Evolutionary conservation across 108 stramenopile species (phyloP).

Genomic region (Cyclotella distinguenda): DNA sequence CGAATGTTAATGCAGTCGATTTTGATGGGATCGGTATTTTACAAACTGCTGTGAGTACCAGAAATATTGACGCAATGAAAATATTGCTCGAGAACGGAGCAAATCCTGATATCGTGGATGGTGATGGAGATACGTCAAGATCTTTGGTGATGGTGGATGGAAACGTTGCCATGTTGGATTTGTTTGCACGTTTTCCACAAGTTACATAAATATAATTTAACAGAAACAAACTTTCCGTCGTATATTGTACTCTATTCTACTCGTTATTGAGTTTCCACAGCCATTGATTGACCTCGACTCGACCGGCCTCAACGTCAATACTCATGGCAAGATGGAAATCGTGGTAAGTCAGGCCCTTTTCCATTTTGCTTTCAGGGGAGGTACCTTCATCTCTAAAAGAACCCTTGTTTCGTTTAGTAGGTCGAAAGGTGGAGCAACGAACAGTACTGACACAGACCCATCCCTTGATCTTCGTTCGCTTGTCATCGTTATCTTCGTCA

Average conservation of each 20-base stretch:
- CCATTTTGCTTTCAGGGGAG: neutral
- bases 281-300: slow-evolving; percentile 14
- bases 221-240: neutral
- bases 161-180: slow-evolving; percentile 32
- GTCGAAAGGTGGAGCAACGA: slow-evolving; percentile 38
- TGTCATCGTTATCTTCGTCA: slow-evolving; percentile 1
- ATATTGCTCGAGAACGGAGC: slow-evolving; percentile 67
- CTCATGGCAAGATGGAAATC: slow-evolving; percentile 52
- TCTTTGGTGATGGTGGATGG: slow-evolving; percentile 69
- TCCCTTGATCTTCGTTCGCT: slow-evolving; percentile 28
- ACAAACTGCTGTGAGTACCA: slow-evolving; percentile 77
- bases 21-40: slow-evolving; percentile 74
- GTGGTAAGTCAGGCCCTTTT: slow-evolving; percentile 46
- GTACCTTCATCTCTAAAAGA: neutral
- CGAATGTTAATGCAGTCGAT: slow-evolving; percentile 70
- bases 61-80: slow-evolving; percentile 56
- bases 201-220: neutral
- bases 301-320: slow-evolving; percentile 35
- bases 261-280: neutral
- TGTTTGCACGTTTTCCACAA: slow-evolving; percentile 39
- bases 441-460: slow-evolving; percentile 44
- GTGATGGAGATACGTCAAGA: slow-evolving; percentile 79
- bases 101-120: slow-evolving; percentile 74
- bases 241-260: neutral
- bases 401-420: slow-evolving; percentile 2